phyloP scores from a whole-genome alignment of 352 stramenopile genomes.

The Globisporangium middletonii region DNA sequence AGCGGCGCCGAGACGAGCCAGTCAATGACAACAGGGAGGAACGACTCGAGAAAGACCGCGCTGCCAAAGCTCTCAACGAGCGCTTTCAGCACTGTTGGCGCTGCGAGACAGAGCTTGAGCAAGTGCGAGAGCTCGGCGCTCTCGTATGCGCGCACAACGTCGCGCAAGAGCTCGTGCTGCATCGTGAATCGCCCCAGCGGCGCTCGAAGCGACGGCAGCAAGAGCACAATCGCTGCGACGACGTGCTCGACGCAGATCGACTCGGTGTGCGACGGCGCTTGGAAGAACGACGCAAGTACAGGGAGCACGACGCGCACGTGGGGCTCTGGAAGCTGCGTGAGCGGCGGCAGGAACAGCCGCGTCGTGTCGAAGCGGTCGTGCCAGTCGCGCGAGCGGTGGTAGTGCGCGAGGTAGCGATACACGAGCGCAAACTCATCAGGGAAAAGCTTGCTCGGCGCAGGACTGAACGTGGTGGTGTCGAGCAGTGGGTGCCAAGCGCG shows the following conservation, averaged over 20 bases:
- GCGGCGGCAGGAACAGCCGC: slow-evolving; percentile 24
- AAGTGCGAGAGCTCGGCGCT: slow-evolving; percentile 28
- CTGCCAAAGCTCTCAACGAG: slow-evolving; percentile 44
- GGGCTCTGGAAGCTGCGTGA: slow-evolving; percentile 35
- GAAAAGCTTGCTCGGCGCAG: slow-evolving; percentile 33
- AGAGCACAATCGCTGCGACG: slow-evolving; percentile 45
- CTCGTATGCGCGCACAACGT: slow-evolving; percentile 59
- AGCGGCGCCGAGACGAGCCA: slow-evolving; percentile 41
- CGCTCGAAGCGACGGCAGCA: slow-evolving; percentile 36
- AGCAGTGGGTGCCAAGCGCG: neutral
- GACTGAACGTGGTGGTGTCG: slow-evolving; percentile 1
- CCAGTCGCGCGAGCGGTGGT: slow-evolving; percentile 32
- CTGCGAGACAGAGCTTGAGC: slow-evolving; percentile 34
- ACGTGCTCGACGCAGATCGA: slow-evolving; percentile 37
- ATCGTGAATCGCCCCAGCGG: slow-evolving; percentile 31
- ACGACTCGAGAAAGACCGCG: slow-evolving; percentile 33
- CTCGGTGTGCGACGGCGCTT: slow-evolving; percentile 31
- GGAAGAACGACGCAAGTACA: slow-evolving; percentile 50
- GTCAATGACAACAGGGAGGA: slow-evolving; percentile 61
- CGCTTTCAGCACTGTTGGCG: slow-evolving; percentile 42
- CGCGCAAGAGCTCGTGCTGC: slow-evolving; percentile 29
- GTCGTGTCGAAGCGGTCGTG: slow-evolving; percentile 30
- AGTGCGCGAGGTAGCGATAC: slow-evolving; percentile 42
- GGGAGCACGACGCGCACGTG: slow-evolving; percentile 45
- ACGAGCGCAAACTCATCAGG: slow-evolving; percentile 34